Evolutionary conservation across 2,329 filamentous ascomycete genomes (phyloP).

Genomic region (Neophaeococcomyces mojaviensis): DNA sequence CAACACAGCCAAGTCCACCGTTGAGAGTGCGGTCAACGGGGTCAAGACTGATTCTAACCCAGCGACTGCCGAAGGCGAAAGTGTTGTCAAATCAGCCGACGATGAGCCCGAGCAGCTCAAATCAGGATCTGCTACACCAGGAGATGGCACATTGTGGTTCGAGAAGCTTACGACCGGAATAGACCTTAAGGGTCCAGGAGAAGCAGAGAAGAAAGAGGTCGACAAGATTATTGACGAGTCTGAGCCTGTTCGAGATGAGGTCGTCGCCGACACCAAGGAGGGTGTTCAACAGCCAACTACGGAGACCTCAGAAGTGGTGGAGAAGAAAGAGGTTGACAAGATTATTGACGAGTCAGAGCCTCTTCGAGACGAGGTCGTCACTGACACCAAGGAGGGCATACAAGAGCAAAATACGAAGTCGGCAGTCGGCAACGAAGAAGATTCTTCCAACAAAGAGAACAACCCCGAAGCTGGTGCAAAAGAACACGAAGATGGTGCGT

Average conservation of each 20-base stretch:
- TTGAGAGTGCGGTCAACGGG: no score
- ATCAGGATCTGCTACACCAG: background rate
- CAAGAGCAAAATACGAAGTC: no score
- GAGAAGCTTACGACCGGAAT: background rate
- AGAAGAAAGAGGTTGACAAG: constrained; percentile 7
- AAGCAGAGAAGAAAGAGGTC: constrained; percentile 13
- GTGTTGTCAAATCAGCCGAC: background rate
- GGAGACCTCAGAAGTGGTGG: constrained; percentile 1
- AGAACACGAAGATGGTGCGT: no score
- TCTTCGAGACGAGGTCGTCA: constrained; percentile 13
- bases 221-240: constrained; percentile 16
- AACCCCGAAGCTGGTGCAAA: no score
- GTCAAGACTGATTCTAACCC: no score
- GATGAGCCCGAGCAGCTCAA: background rate
- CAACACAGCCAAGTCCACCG: no score
- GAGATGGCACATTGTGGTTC: background rate
- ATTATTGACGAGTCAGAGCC: constrained; percentile 15
- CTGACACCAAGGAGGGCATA: no score
- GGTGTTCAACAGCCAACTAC: no score
- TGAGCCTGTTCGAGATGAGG: constrained; percentile 15
- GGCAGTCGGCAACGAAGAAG: no score
- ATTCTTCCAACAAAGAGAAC: no score
- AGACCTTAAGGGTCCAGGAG: background rate
- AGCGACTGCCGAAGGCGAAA: background rate
- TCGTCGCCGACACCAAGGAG: background rate